Evolutionary conservation across 2,329 filamentous ascomycete species (phyloP).

Genomic region (Beauveria medogensis): DNA sequence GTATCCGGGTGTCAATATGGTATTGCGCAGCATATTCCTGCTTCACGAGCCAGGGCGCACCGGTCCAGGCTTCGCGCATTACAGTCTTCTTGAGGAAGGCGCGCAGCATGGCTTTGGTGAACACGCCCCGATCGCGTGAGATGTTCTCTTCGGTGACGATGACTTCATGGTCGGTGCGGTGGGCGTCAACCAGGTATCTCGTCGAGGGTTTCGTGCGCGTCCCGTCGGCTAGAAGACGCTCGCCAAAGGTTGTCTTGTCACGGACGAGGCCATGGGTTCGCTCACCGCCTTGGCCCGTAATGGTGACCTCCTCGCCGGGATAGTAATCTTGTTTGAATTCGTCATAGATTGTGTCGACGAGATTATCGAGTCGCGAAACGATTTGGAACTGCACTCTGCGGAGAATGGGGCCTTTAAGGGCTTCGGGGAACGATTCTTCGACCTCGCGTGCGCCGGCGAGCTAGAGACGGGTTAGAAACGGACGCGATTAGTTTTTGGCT

Average conservation of each 20-base stretch:
- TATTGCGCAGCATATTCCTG: constrained; percentile 74
- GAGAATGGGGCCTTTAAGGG: constrained; percentile 82
- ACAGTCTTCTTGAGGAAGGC: constrained; percentile 94
- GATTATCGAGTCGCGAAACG: constrained; percentile 78
- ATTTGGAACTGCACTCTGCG: constrained; percentile 88
- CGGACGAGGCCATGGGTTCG: constrained; percentile 66
- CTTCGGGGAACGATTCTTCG: constrained; percentile 84
- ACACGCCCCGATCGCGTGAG: constrained; percentile 78
- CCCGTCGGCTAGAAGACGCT: constrained; percentile 54
- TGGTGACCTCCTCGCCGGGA: constrained; percentile 75
- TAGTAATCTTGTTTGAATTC: constrained; percentile 88
- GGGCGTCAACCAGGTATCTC: constrained; percentile 71
- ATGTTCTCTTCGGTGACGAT: constrained; percentile 77
- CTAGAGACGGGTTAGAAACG: constrained; percentile 31
- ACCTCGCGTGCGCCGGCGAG: constrained; percentile 77
- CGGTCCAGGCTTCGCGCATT: constrained; percentile 84
- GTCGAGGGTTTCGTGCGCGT: constrained; percentile 63
- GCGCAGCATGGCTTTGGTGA: constrained; percentile 88
- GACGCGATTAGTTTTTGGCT: not conserved
- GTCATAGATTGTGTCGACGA: constrained; percentile 60
- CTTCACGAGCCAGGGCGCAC: constrained; percentile 95
- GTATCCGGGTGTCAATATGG: constrained; percentile 80
- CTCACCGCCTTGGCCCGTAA: constrained; percentile 61
- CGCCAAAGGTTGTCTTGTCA: constrained; percentile 74
- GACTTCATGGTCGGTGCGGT: constrained; percentile 63